These are phyloP conservation scores for Arctostaphylos glauca DNA, from an alignment of 148 eudicot genomes.

Conservation along the genomic window DNA sequence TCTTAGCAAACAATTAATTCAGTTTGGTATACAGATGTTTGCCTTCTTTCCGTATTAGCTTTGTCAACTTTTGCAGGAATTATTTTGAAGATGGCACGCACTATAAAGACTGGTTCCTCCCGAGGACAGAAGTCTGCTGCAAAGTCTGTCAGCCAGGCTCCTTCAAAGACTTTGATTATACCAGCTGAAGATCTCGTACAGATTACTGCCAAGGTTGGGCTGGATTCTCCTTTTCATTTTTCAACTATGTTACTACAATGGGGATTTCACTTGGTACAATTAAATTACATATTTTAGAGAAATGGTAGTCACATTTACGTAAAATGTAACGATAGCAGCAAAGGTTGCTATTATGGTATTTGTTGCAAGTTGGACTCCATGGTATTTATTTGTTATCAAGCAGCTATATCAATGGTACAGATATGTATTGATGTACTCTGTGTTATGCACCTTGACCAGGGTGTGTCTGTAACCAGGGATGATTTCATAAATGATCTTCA, in stretches of 20 bases:
- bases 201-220: slow-evolving; percentile 76
- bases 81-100: slow-evolving; percentile 81
- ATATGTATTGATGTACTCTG: not conserved
- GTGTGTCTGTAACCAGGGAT: slow-evolving; percentile 64
- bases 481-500: slow-evolving; percentile 58
- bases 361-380: not conserved
- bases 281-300: slow-evolving; percentile 1
- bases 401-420: not conserved
- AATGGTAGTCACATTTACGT: not conserved
- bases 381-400: slow-evolving; percentile 3
- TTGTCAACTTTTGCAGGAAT: slow-evolving; percentile 47
- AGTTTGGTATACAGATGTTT: not conserved
- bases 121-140: slow-evolving; percentile 47
- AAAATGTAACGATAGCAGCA: not conserved
- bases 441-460: slow-evolving; percentile 44
- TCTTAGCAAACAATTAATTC: not conserved
- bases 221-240: not conserved
- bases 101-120: slow-evolving; percentile 52
- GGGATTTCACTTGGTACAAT: not conserved
- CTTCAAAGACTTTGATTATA: slow-evolving; percentile 65
- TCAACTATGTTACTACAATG: not conserved
- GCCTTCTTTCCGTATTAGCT: slow-evolving; percentile 6
- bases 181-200: slow-evolving; percentile 84
- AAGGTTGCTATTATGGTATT: not conserved
- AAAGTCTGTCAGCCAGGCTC: slow-evolving; percentile 55